Evolutionary conservation across 768 basidiomycete genomes (phyloP).

Genomic region (Collybiopsis confluens): DNA sequence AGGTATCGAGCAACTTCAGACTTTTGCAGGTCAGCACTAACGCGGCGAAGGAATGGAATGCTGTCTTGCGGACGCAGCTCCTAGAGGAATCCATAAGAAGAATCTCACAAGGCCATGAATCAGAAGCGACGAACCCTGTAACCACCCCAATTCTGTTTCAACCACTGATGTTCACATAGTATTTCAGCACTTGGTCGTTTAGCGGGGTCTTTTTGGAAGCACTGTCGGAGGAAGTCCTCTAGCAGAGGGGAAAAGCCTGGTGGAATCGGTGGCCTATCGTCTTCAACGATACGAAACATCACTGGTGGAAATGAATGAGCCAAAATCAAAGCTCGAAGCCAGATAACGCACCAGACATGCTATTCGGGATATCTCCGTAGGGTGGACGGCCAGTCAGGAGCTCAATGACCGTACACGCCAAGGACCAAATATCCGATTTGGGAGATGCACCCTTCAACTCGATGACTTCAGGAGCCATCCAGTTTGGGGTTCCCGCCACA

Average conservation of each 20-base stretch:
- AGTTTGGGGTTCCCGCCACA: constrained; percentile 93
- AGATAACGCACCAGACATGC: constrained; percentile 72
- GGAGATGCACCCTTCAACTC: constrained; percentile 91
- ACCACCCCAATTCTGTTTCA: constrained; percentile 75
- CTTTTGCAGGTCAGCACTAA: constrained; percentile 82
- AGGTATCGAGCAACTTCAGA: constrained; percentile 56
- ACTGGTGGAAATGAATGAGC: constrained; percentile 41
- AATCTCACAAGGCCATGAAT: not conserved
- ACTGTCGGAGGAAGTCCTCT: constrained; percentile 75
- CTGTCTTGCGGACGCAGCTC: constrained; percentile 90
- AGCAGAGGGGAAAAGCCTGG: constrained; percentile 73
- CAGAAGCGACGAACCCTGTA: constrained; percentile 54
- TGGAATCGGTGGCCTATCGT: constrained; percentile 83
- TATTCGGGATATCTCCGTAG: constrained; percentile 84
- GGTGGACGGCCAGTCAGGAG: constrained; percentile 90
- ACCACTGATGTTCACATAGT: constrained; percentile 90
- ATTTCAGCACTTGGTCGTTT: constrained; percentile 79
- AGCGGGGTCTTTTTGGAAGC: constrained; percentile 86
- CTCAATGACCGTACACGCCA: constrained; percentile 94
- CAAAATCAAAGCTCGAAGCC: constrained; percentile 9
- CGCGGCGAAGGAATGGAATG: constrained; percentile 89
- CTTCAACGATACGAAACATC: constrained; percentile 97
- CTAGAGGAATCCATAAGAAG: constrained; percentile 26
- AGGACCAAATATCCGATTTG: constrained; percentile 93
- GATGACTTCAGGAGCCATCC: constrained; percentile 99